Conservation (phyloP, 768 basidiomycete species). For the Nidularia sp. region DNA sequence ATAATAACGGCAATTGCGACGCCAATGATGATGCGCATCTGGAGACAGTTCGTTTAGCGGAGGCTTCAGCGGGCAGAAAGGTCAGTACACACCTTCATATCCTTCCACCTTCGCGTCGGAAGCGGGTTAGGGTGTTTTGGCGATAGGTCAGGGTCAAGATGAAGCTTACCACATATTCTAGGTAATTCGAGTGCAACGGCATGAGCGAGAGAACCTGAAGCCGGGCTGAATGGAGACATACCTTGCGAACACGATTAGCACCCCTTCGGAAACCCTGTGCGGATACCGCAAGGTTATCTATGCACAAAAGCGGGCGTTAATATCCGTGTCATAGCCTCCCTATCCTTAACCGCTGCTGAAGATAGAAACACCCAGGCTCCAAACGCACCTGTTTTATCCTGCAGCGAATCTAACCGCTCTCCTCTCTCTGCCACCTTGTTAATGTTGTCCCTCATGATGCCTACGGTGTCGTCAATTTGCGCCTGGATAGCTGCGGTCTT, state of each 20-base stretch:
- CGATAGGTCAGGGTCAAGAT: constrained; percentile 1
- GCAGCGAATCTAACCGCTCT: constrained; percentile 88
- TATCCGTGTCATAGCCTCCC: too few species aligned
- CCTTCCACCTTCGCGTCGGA: constrained; percentile 74
- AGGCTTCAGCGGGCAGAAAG: too few species aligned
- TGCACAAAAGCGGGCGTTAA: background rate
- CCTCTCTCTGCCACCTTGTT: constrained; percentile 93
- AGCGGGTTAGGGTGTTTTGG: background rate
- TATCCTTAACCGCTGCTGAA: too few species aligned
- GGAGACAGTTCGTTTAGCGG: too few species aligned
- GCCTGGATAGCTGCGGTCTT: constrained; percentile 94
- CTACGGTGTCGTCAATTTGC: constrained; percentile 97
- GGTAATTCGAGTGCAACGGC: constrained; percentile 4
- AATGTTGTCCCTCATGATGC: constrained; percentile 98
- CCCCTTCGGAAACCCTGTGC: constrained; percentile 99
- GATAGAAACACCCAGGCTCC: background rate
- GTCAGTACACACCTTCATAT: constrained; percentile 76
- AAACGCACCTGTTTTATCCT: constrained; percentile 94
- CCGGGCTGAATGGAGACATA: constrained; percentile 29
- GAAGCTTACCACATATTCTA: constrained; percentile 86
- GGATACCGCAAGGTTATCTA: constrained; percentile 94
- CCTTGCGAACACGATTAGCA: constrained; percentile 96
- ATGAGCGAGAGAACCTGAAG: constrained; percentile 1
- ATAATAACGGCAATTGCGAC: constrained; percentile 86
- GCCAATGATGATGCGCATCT: constrained; percentile 98